Evolutionary conservation across 176 grass and related monocot genomes (phyloP), one percentile per base, ranked within the genome.

Genomic region (Cenchrus americanus): DNA sequence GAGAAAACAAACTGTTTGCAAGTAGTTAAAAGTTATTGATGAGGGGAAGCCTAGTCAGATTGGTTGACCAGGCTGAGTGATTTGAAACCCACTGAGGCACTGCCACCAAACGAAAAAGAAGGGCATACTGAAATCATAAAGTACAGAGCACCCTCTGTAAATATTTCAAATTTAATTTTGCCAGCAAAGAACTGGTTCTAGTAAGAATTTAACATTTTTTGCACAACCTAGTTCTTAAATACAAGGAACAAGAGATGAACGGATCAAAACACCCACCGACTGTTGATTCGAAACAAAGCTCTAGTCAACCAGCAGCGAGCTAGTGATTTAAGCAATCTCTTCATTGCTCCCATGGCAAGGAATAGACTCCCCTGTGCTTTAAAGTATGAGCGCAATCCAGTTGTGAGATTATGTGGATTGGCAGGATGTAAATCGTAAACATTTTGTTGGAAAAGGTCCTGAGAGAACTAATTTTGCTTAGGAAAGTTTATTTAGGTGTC

Each of bases 401-500:
- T 23, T 2, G 32, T 32, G 55, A 66, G 9, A 73, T 8, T 42
- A 22, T 66, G 13, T 79, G 71, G 68, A 49, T 82, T 61, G 80
- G 42, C 44, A 88, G 22, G 7, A 50, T 48, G 24, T 11, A 61
- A 77, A 69, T 54, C 54, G 52, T 46, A 18, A 52, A 21, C 13
- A 59, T 43, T 47, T 71, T 43, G 14, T 43, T 46, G 58, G 54
- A 65, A 52, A 86, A 62, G n/a, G 7, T 58, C 26, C 23, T 60
- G 11, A 14, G 9, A 67, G 6, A 58, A 67, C 1, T 66, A 65
- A 75, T 79, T 72, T 57, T 79, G 37, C 17, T n/a, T 18, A 77
- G 34, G 6, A 70, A 68, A 83, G 19, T 90, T 61, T 37, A 26
- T 90, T 61, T 37, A 79, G 72, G 73, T 87, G 78, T 32, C 61